Evolutionary conservation across 2,329 filamentous ascomycete species (phyloP), one percentile per base, ranked within the genome.

Genomic region (Didymella segeticola): DNA sequence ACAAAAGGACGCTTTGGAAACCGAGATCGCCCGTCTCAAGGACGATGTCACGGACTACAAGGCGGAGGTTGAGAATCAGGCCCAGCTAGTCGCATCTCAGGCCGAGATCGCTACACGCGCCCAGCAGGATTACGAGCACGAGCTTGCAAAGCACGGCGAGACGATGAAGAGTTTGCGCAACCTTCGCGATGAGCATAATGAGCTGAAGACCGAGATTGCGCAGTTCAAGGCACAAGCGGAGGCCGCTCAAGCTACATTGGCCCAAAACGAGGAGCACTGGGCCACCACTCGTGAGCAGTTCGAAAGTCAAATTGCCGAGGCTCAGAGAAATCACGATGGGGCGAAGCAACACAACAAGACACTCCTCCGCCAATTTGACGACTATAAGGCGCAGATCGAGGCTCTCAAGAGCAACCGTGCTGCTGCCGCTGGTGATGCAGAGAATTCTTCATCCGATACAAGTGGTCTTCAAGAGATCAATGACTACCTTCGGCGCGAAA

Each of bases 101-200:
- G 93, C 93, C 23, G 90, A 96, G 37, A 98, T 99, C 67, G 92
- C 95, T 2, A 88, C 91, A 47, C 90, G 91, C 73, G 92, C 95
- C 3, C 95, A 99, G 72, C 89, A 96, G 70, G 93, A 95, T 63
- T 99, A 99, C 70, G 96, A 99, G 74, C 88, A 88, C 58, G 95
- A 99, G 73, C 83, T 99, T 10, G 85, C 96, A 67, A 97, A 95
- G 78, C 95, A 99, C 75, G 93, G 93, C 1, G 91, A 97, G 62
- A 95, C 93, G n/a, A 91, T 93, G 11, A 93, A 92, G 75, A 85
- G 86, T 29, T 81, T 97, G 12, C 91, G 96, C 63, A 82, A 82
- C 47, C 80, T 96, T 42, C 90, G 95, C 45, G 81, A 82, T 4
- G 91, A 98, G 61, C 85, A 90, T 74, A 95, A 96, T 67, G 81